A percentile compares a stretch with the other conserved stretches of the same genome.
Conservation (phyloP, 495 filamentous ascomycete species). For the Aspergillus avenaceus region DNA sequence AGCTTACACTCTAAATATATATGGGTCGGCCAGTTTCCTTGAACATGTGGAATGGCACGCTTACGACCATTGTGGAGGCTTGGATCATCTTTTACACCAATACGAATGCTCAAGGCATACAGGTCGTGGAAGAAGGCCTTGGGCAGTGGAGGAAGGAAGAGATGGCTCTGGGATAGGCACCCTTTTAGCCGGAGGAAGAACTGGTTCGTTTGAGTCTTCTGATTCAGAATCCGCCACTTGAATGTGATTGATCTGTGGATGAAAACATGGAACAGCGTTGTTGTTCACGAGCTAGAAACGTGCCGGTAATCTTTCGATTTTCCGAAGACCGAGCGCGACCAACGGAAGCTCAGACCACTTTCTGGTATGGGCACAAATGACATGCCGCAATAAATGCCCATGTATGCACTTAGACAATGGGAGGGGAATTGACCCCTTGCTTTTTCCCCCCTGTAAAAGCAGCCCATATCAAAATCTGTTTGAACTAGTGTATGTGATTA, state of each 20-base stretch:
- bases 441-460: neutral
- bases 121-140: constrained; percentile 80
- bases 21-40: constrained; percentile 90
- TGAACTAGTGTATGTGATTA: neutral
- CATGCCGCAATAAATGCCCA: no score
- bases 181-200: constrained; percentile 29
- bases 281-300: neutral
- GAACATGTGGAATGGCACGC: constrained; percentile 75
- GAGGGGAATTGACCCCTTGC: neutral
- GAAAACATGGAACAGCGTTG: neutral
- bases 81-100: constrained; percentile 77
- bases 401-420: neutral
- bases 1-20: constrained; percentile 89
- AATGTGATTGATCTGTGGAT: neutral
- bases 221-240: constrained; percentile 63
- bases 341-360: no score
- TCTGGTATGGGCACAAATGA: no score
- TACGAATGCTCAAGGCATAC: constrained; percentile 71
- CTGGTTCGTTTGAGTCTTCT: no score
- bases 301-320: neutral
- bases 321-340: no score
- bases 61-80: constrained; percentile 78
- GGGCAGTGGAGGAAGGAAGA: constrained; percentile 87
- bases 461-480: neutral
- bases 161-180: constrained; percentile 14